Evolutionary conservation across 805 yeast genomes (phyloP), one percentile per base, ranked within the genome.

Genomic region (Pichia pseudocactophila): DNA sequence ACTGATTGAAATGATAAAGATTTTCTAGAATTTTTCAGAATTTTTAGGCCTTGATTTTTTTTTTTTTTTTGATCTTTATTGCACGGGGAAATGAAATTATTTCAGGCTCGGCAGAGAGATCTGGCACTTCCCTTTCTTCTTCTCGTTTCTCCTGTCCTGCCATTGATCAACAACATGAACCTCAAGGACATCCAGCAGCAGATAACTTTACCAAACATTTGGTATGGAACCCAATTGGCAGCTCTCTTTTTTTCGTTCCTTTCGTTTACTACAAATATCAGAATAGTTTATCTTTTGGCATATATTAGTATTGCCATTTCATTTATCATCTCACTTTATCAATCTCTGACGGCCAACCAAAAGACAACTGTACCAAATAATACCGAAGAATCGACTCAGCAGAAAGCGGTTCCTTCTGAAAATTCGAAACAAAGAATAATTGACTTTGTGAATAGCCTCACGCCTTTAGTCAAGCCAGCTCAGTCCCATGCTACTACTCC

Each of bases 261-360:
- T 64, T 19, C 42, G 8, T 34, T 45, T 58, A 69, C 5, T 58
- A 62, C 37, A 52, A 60, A 40, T 49, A 68, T 70, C 37, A 41
- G 51, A 11, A 48, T 65, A 42, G 71, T 80, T 66, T 85, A 85
- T 65, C 70, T 74, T 39, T 52, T 73, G 42, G 70, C 82, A 2
- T 78, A 77, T 47, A 34, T 81, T 9, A 82, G 88, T 9, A 81
- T 82, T 8, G 57, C 83, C 32, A 74, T 71, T 49, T 78, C 95
- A 18, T 87, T 86, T 59, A 85, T 85, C 20, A 75, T 89, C 47
- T 82, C 87, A 45, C 62, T 82, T 26, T 78, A 68, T 59, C 89
- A 88, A 61, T 69, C 74, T 38, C 68, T 38, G 15, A 34, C 22
- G 17, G 26, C 43, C 67, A 53, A 54, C 61, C 45, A 61, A 57